A percentile compares a stretch with the other conserved stretches of the same genome.
Conservation (phyloP, 2,329 filamentous ascomycete genomes). For the Claviceps sorghi region DNA sequence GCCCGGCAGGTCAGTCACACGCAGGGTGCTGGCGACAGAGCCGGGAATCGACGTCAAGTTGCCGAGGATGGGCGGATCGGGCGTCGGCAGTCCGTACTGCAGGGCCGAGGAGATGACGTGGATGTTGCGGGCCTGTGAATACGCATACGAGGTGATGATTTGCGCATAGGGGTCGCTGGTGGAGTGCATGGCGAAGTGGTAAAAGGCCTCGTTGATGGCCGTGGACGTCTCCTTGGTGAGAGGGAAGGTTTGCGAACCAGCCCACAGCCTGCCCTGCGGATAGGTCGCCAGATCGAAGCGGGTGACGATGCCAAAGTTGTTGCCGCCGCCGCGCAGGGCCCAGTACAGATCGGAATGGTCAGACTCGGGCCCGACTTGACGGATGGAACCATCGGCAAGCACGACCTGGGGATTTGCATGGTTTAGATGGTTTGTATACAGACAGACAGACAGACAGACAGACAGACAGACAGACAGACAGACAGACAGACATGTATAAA, state of each 20-base stretch:
- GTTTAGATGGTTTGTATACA: neutral
- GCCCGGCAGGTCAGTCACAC: constrained; percentile 7
- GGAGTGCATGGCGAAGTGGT: constrained; percentile 7
- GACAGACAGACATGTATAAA: neutral
- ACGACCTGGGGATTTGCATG: constrained; percentile 19
- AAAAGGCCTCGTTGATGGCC: constrained; percentile 10
- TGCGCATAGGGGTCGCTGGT: constrained; percentile 10
- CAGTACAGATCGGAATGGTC: constrained; percentile 38
- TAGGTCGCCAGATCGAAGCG: constrained; percentile 30
- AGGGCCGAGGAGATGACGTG: constrained; percentile 5
- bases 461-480: neutral
- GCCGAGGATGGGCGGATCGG: constrained; percentile 8
- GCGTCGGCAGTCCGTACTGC: constrained; percentile 4
- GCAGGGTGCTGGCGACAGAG: constrained; percentile 8
- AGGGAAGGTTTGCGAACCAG: constrained; percentile 11
- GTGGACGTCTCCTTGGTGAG: constrained; percentile 10
- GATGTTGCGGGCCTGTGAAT: constrained; percentile 8
- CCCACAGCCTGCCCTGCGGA: constrained; percentile 23
- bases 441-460: neutral
- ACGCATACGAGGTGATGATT: constrained; percentile 11
- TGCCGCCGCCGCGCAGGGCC: constrained; percentile 40
- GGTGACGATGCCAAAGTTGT: constrained; percentile 41
- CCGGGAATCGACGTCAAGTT: constrained; percentile 11
- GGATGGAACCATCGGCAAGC: constrained; percentile 20
- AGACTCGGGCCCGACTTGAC: constrained; percentile 23